Evolutionary conservation across 257 asterid genomes (phyloP).

Genomic region (Plantago ovata): DNA sequence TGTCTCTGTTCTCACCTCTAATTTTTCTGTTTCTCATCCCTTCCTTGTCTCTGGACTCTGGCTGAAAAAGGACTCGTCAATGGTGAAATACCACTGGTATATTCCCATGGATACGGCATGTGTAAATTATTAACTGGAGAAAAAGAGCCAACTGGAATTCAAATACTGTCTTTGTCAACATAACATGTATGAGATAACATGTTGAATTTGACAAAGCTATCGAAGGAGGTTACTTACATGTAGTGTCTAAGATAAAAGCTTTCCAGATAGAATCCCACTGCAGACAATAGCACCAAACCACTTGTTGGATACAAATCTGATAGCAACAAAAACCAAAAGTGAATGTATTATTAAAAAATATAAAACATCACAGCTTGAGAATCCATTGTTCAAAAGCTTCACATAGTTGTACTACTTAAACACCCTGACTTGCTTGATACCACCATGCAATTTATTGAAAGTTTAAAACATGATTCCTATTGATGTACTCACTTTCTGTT

Average conservation of each 20-base stretch:
- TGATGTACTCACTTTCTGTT: conserved; percentile 51
- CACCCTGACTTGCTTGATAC: too few relatives aligned
- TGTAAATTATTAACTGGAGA: not conserved
- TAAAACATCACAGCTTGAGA: conserved; percentile 3
- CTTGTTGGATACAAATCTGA: conserved; percentile 81
- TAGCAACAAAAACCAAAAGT: conserved; percentile 9
- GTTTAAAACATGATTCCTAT: not conserved
- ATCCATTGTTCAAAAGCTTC: not conserved
- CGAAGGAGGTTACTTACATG: conserved; percentile 16
- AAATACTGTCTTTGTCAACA: not conserved
- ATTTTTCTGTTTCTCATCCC: too few relatives aligned
- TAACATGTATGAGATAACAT: not conserved
- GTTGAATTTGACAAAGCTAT: not conserved
- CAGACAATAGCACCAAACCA: conserved; percentile 84
- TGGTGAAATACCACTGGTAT: too few relatives aligned
- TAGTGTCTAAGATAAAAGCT: conserved; percentile 36
- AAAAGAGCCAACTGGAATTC: not conserved
- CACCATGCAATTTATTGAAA: too few relatives aligned
- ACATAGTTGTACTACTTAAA: conserved; percentile 3
- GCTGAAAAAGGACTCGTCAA: too few relatives aligned
- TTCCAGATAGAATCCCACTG: conserved; percentile 61
- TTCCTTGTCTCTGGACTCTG: too few relatives aligned
- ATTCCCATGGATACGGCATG: too few relatives aligned
- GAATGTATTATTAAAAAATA: not conserved
- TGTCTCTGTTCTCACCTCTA: too few relatives aligned